phyloP scores from a whole-genome alignment of 352 stramenopile genomes.

The Globisporangium nodosum region DNA sequence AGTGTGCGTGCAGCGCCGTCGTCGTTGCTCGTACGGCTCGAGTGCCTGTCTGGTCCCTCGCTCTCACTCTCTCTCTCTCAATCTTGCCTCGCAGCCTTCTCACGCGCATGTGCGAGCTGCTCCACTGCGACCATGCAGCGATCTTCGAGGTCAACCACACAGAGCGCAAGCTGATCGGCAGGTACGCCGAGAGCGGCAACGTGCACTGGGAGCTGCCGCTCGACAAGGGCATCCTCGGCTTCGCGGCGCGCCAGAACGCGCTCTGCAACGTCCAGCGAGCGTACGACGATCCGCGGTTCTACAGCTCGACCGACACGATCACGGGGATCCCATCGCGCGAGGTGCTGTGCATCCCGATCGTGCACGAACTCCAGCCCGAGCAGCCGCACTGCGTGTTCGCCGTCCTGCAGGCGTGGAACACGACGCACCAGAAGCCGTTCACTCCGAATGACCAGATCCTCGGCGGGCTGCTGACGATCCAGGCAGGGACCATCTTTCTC shows the following conservation, averaged over 20 bases:
- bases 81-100: slow-evolving; percentile 24
- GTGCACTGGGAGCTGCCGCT: slow-evolving; percentile 58
- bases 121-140: slow-evolving; percentile 69
- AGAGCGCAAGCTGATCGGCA: slow-evolving; percentile 25
- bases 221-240: slow-evolving; percentile 65
- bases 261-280: slow-evolving; percentile 58
- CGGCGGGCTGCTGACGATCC: slow-evolving; percentile 43
- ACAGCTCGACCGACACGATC: slow-evolving; percentile 69
- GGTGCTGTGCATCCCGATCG: slow-evolving; percentile 60
- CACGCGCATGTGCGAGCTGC: slow-evolving; percentile 44
- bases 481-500: slow-evolving; percentile 50
- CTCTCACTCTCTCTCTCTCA: background rate
- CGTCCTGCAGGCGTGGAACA: slow-evolving; percentile 70
- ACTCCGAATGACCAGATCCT: slow-evolving; percentile 73
- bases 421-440: slow-evolving; percentile 62
- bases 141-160: slow-evolving; percentile 55
- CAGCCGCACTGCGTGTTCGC: slow-evolving; percentile 42
- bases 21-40: background rate
- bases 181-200: slow-evolving; percentile 33
- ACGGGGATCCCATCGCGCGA: slow-evolving; percentile 49
- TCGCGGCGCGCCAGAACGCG: slow-evolving; percentile 39
- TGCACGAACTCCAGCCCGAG: slow-evolving; percentile 39
- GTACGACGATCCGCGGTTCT: slow-evolving; percentile 73
- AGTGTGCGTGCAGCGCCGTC: slow-evolving; percentile 8
- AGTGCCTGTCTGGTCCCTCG: background rate